phyloP scores from a whole-genome alignment of 1,284 basidiomycete species.

The Sporisorium reilianum region DNA sequence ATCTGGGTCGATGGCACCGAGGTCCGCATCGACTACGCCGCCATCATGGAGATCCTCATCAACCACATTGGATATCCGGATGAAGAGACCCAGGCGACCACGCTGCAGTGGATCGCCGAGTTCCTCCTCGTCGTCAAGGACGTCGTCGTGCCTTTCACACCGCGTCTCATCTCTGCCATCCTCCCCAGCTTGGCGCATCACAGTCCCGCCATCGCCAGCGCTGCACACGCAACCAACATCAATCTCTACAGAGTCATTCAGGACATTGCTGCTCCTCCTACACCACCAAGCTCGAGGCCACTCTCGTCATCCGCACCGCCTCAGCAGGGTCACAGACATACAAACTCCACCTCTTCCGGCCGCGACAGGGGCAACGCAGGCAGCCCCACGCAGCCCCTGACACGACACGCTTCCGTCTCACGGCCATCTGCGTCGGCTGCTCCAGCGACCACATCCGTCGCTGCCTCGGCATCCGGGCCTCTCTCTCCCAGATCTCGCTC shows the following conservation, averaged over 20 bases:
- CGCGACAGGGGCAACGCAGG: constrained; percentile 25
- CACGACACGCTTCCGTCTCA: constrained; percentile 21
- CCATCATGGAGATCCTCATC: constrained; percentile 95
- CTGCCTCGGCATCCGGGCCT: constrained; percentile 11
- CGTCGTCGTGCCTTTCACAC: constrained; percentile 93
- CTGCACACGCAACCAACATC: constrained; percentile 87
- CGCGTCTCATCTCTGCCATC: constrained; percentile 89
- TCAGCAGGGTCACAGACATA: constrained; percentile 50
- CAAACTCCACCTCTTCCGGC: constrained; percentile 23
- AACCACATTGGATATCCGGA: constrained; percentile 83
- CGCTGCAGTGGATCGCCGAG: constrained; percentile 88
- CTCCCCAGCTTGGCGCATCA: constrained; percentile 94
- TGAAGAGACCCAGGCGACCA: constrained; percentile 71
- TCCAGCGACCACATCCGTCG: background rate
- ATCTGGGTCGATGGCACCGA: constrained; percentile 94
- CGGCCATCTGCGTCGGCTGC: constrained; percentile 5
- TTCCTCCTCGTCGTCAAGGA: constrained; percentile 89
- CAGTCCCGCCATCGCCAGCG: constrained; percentile 85
- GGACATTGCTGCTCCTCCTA: constrained; percentile 79
- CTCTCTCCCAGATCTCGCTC: constrained; percentile 29
- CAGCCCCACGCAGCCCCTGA: constrained; percentile 28
- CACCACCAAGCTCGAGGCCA: constrained; percentile 68
- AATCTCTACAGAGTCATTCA: constrained; percentile 87
- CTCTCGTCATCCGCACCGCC: constrained; percentile 70
- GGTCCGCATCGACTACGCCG: constrained; percentile 88